Base-by-base conservation (phyloP, 2,329 filamentous ascomycete genomes). In the Venturia aucupariae region DNA sequence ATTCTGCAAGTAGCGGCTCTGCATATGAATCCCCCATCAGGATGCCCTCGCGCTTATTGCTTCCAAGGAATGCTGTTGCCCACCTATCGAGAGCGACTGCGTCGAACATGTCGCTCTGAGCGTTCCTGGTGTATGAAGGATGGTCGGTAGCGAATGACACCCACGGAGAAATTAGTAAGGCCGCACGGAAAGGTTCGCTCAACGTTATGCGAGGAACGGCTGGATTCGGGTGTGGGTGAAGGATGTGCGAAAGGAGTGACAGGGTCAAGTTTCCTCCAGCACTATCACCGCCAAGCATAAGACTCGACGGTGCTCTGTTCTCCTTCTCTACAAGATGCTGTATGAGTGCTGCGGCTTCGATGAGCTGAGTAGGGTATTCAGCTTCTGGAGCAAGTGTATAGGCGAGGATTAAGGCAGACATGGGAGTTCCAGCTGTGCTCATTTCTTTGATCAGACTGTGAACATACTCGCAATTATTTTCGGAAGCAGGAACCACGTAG, bases 341-440 rank as follows among this genome's bases (percentile, higher is more conserved):
- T n/a, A 83, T 68, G 11, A 77, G 71, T 39, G 76, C 73, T 24
- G 77, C 72, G 15, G 77, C 79, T 72, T 84, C 77, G 66, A 74
- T 71, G 8, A 83, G 72, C 67, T 82, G 80, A 7, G 74, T 73
- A 1, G 81, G 81, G 68, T 82, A 83, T 48, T 71, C 70, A 19
- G 68, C 69, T 44, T 78, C 72, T 3, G 80, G 79, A 0, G 83
- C 78, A n/a, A 86, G 78, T 32, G 81, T 81, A 72, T 88, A 88
- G 46, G 80, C 79, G n/a, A 85, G 76, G 30, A 83, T 72, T 60
- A 86, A 78, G 60, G 81, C 72, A 22, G 81, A 76, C 38, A 83
- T 72, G 39, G 76, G 74, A 62, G 81, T 78, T 51, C 77, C 78
- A 35, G 70, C 67, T 73, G 70, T 24, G 81, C 71, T n/a, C 75